Percentiles rank a stretch among this genome's conserved stretches.
Conservation (phyloP, 495 filamentous ascomycete genomes). For the Penicillium turbatum region DNA sequence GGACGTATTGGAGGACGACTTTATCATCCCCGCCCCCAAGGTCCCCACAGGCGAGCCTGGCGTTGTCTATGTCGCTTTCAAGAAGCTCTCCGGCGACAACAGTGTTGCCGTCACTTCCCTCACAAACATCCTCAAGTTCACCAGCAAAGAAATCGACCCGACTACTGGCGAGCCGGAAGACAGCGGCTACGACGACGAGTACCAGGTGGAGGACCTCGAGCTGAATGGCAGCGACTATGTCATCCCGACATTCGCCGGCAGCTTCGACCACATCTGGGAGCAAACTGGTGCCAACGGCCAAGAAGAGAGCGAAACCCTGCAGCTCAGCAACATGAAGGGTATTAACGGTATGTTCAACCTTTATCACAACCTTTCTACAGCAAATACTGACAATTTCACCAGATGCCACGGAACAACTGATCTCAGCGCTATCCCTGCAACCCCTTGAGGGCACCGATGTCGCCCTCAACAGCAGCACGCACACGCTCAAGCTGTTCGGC, state of each 20-base stretch:
- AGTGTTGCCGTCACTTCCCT: conserved; percentile 71
- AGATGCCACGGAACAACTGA: conserved; percentile 94
- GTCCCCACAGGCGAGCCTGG: conserved; percentile 78
- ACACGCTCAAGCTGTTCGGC: conserved; percentile 92
- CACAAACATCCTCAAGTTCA: conserved; percentile 93
- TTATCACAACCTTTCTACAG: neutral
- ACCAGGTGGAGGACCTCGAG: conserved; percentile 93
- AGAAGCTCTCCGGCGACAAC: conserved; percentile 66
- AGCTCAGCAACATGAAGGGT: conserved; percentile 83
- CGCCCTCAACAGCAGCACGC: conserved; percentile 78
- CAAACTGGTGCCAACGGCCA: conserved; percentile 84
- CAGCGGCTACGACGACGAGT: conserved; percentile 91
- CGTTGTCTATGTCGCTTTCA: conserved; percentile 92
- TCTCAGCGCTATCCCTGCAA: conserved; percentile 82
- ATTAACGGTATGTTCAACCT: conserved; percentile 69
- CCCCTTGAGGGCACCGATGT: conserved; percentile 92
- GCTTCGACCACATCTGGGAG: conserved; percentile 97
- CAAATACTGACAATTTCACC: conserved; percentile 33
- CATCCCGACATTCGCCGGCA: conserved; percentile 85
- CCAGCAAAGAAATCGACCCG: conserved; percentile 95
- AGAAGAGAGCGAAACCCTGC: conserved; percentile 86
- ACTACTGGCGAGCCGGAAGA: conserved; percentile 92
- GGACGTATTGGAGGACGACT: conserved; percentile 76
- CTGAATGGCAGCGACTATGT: conserved; percentile 90
- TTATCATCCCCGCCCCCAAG: conserved; percentile 84